Base-by-base conservation (phyloP, 768 basidiomycete genomes). In the Mycena sanguinolenta region DNA sequence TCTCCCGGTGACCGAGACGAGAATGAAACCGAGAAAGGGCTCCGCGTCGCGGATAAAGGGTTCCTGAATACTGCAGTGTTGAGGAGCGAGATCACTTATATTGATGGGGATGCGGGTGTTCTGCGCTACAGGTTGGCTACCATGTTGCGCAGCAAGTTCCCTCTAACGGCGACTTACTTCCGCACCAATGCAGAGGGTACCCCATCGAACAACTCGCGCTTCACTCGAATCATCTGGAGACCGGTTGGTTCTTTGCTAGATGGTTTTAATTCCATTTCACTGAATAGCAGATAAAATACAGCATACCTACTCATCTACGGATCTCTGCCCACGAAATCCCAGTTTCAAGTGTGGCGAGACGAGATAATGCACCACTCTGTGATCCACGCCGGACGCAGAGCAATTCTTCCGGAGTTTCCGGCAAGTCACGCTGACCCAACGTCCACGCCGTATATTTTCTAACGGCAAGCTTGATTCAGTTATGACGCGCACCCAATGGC, bases 401-500 rank as follows among this genome's bases (percentile, higher is more conserved):
- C 86, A 88, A 55, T 88, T 94, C 83, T 90, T 90, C 82, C 84
- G 88, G 39, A 86, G 91, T 30, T 93, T 92, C 82, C 83, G 90
- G 90, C 87, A 58, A 58, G 81, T 71, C 46, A 19, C 5, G 17
- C 10, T 12, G 25, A 17, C 16, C 46, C 21, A 19, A 7, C 17
- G 3, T 54, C 39, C 21, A 46, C 27, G 70, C 7, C 10, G 49
- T 53, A 17, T 34, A 34, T 34, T 19, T 58, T 39, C 21, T 54
- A 52, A 53, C 67, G n/a, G 39, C 21, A 5, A 21, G 62, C 19
- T 28, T 65, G 5, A 10, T 46, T n/a, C 44, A 94, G 95, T 58
- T 95, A 95, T 77, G 95, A 97, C 70, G 93, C 95, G 1, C 95
- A 97, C 75, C 95, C 95, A 0, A 96, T 96, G 95, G 90, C 93